Evolutionary conservation across 768 basidiomycete species (phyloP), one percentile per base, ranked within the genome.

Genomic region (Botryobasidium botryosum): DNA sequence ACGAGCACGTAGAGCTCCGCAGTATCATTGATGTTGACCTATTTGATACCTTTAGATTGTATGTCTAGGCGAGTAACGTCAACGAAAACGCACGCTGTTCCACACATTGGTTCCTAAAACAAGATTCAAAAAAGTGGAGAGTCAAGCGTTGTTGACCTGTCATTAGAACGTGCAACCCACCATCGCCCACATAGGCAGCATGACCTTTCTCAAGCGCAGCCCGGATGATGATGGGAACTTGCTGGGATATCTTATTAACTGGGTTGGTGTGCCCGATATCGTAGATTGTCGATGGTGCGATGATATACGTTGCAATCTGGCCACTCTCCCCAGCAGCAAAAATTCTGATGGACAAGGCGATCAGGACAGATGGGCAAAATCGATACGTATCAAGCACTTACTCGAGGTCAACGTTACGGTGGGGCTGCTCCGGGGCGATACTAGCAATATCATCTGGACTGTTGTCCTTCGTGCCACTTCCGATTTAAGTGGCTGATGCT

Each of bases 251-350:
- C 39, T 37, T 47, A 43, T 50, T 51, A 15, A 46, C 53, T 23
- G 17, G n/a, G 48, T n/a, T 27, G 6, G 4, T 31, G 3, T 35
- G 32, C 13, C 17, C 26, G 33, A 40, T 8, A n/a, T 54, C 56
- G 35, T 55, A 56, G 18, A 57, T 55, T 6, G 51, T 56, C 6
- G 54, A 53, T 7, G 56, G 56, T 2, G 56, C 56, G 28, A 57
- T 55, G 40, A 57, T 55, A 44, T 57, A 57, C 6, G 50, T 46
- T 35, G 46, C 51, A 23, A 51, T 45, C 15, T 52, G 38, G 15
- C 47, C 46, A 3, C 26, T 40, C 10, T 39, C 29, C 40, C 48
- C 49, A 1, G 54, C 52, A 15, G 28, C 46, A 43, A 57, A 53
- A 17, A 57, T 52, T 21, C 55, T 57, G 15, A n/a, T 50, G 3